Base-by-base conservation (phyloP, 2,329 filamentous ascomycete species). In the Phyllosticta citribraziliensis region DNA sequence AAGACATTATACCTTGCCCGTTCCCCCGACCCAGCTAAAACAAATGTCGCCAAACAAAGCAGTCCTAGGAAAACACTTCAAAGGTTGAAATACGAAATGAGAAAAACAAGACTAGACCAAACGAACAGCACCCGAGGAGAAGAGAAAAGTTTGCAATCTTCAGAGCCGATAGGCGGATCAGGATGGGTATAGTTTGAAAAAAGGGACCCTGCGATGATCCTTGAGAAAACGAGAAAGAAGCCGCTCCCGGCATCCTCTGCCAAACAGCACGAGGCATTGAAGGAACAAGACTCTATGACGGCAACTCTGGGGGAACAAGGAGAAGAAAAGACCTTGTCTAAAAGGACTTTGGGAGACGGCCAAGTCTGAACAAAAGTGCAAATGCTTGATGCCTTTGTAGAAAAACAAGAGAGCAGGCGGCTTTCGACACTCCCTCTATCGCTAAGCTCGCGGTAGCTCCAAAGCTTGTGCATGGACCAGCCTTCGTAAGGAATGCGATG, bases 101-200 rank as follows among this genome's bases (percentile, higher is more conserved):
- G 17, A 60, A 55, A n/a, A 60, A 22, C 22, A 22, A 3, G 22
- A 40, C 19, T 24, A 14, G 35, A 33, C 27, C 54, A 55, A 55
- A 55, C 12, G 14, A 22, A 33, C 17, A 55, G 17, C 27, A 55
- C 54, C 8, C 12, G 33, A 25, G 51, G n/a, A 55, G n/a, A 27
- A 47, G 35, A 51, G 25, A 55, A 60, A 51, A 35, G 51, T 33
- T 40, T 55, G 58, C 58, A 55, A 51, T 60, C 58, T 55, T 24
- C 33, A n/a, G 55, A 60, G 52, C 52, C 55, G 51, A 55, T 53
- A 60, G 33, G 33, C 51, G 51, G 53, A 61, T 61, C 58, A 56
- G 52, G 58, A 52, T 61, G 58, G 58, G 58, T 61, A 61, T 61
- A 61, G 33, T 52, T 52, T 6, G 47, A 35, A 61, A 60, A 52